phyloP scores from a whole-genome alignment of 148 eudicot genomes.

The Limonium bicolor region DNA sequence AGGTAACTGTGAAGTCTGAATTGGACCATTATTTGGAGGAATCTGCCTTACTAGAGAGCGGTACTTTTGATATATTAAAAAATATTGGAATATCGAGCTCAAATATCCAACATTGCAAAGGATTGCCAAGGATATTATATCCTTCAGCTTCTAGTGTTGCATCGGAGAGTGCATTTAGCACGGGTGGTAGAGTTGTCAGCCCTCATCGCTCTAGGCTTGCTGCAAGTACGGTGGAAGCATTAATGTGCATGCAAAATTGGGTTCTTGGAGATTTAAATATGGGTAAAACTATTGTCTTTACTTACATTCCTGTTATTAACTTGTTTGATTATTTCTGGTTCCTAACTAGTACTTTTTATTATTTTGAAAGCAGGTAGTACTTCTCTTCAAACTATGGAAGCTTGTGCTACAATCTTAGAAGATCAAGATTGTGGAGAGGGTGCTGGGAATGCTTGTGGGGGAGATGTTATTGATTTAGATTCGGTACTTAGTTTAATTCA shows the following conservation, averaged over 20 bases:
- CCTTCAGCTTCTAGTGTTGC: conserved; percentile 6
- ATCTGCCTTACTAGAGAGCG: neutral
- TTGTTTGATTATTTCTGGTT: too few relatives aligned
- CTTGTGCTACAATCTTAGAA: too few relatives aligned
- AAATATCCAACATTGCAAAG: conserved; percentile 3
- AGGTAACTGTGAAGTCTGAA: neutral
- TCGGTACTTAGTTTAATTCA: too few relatives aligned
- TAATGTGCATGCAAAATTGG: conserved; percentile 18
- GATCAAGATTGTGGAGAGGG: too few relatives aligned
- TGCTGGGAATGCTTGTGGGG: too few relatives aligned
- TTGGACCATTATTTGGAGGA: conserved; percentile 8
- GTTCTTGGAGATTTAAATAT: neutral
- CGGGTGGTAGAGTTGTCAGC: conserved; percentile 8
- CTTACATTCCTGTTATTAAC: too few relatives aligned
- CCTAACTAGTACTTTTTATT: too few relatives aligned
- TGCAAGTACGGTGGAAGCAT: conserved; percentile 8
- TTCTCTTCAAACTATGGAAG: too few relatives aligned
- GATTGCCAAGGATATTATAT: conserved; percentile 14
- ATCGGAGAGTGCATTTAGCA: conserved; percentile 8
- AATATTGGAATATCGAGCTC: conserved; percentile 2
- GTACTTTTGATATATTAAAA: conserved; percentile 4
- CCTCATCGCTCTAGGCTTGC: conserved; percentile 12
- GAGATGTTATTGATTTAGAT: too few relatives aligned
- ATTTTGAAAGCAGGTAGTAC: too few relatives aligned
- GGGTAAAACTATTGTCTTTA: too few relatives aligned